A percentile compares a stretch with the other conserved stretches of the same genome.
Conservation (phyloP, 2,329 filamentous ascomycete genomes). For the Lachnellula hyalina region DNA sequence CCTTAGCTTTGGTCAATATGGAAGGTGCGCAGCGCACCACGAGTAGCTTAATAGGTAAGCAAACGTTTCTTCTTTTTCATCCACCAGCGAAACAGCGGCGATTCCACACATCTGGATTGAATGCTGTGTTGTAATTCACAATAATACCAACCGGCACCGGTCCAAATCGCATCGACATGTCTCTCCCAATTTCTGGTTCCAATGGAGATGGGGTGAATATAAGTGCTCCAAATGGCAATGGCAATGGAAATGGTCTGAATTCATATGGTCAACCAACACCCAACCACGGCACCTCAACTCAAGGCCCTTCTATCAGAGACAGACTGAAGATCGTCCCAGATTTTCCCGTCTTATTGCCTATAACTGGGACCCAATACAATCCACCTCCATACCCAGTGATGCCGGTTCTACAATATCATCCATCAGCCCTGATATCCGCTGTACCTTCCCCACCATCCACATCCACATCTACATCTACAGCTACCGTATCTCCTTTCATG, state of each 20-base stretch:
- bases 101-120: not conserved
- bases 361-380: not conserved
- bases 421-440: no score
- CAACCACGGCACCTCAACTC: no score
- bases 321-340: no score
- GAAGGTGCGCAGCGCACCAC: constrained; percentile 26
- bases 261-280: no score
- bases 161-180: not conserved
- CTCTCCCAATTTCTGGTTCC: not conserved
- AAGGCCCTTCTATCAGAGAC: no score
- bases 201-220: not conserved
- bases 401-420: not conserved
- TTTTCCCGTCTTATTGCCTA: not conserved
- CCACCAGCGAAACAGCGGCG: not conserved
- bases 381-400: not conserved
- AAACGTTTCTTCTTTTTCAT: constrained; percentile 2
- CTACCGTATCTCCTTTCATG: no score
- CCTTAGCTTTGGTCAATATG: constrained; percentile 12
- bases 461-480: no score
- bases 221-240: not conserved
- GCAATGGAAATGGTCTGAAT: not conserved
- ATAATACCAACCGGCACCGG: not conserved
- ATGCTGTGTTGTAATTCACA: not conserved
- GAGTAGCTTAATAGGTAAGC: constrained; percentile 26
- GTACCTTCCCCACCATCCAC: no score